Evolutionary conservation across 164 flowering plant species (phyloP).

Genomic region (Liriodendron chinense): DNA sequence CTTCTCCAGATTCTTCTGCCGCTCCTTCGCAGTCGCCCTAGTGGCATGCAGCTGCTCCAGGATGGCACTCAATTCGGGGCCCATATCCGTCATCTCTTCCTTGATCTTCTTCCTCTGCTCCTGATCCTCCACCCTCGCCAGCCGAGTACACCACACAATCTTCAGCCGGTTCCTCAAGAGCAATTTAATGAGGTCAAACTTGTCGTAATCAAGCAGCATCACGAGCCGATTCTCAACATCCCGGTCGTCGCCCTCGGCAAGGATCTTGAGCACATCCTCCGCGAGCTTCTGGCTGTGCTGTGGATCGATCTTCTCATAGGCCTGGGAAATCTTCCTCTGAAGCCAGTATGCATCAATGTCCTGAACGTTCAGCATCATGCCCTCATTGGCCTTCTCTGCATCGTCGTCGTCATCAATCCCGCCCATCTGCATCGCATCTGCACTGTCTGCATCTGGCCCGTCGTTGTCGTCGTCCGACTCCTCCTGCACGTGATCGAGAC

Average conservation of each 20-base stretch:
- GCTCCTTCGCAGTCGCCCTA: slow-evolving; percentile 87
- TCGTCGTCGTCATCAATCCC: slow-evolving; percentile 94
- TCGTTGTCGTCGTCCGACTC: slow-evolving; percentile 72
- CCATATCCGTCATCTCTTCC: slow-evolving; percentile 76
- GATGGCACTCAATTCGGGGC: slow-evolving; percentile 66
- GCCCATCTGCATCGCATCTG: slow-evolving; percentile 94
- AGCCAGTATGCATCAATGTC: slow-evolving; percentile 99
- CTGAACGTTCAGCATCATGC: slow-evolving; percentile 78
- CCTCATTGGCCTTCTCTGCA: slow-evolving; percentile 66
- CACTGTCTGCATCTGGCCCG: slow-evolving; percentile 39
- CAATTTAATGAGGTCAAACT: slow-evolving; percentile 74
- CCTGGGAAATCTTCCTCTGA: slow-evolving; percentile 89
- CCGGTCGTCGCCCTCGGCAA: slow-evolving; percentile 86
- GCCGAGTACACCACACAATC: slow-evolving; percentile 90
- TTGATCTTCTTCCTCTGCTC: slow-evolving; percentile 82
- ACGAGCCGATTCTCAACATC: slow-evolving; percentile 81
- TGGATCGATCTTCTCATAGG: slow-evolving; percentile 84
- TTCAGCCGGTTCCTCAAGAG: slow-evolving; percentile 68
- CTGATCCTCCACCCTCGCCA: slow-evolving; percentile 92
- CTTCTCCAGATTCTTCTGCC: slow-evolving; percentile 91
- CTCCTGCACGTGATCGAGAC: slow-evolving; percentile 77
- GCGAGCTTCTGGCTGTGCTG: slow-evolving; percentile 91
- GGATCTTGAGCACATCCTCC: slow-evolving; percentile 81
- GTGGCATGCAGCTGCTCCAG: slow-evolving; percentile 96
- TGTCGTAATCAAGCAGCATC: slow-evolving; percentile 72